Evolutionary conservation across 306 rosid species (phyloP).

Genomic region (Glycine tomentella): DNA sequence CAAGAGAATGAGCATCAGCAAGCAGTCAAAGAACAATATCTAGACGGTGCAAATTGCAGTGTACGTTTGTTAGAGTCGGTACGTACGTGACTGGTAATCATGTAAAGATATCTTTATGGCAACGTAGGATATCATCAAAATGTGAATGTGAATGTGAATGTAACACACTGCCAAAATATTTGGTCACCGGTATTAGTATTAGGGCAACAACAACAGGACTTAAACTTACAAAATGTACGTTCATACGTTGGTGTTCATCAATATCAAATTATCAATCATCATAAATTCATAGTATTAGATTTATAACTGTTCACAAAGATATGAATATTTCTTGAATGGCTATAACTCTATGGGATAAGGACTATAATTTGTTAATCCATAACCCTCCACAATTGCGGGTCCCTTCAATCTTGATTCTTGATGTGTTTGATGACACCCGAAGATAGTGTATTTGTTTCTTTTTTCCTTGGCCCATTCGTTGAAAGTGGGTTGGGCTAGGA

Average conservation of each 20-base stretch:
- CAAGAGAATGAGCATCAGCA: slow-evolving; percentile 10
- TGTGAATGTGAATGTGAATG: too few species aligned
- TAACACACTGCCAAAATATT: too few species aligned
- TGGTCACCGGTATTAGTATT: too few species aligned
- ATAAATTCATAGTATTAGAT: not conserved
- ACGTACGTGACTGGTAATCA: not conserved
- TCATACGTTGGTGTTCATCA: not conserved
- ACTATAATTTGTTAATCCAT: not conserved
- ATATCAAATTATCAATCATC: not conserved
- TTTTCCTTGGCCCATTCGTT: not conserved
- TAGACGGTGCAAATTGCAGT: slow-evolving; percentile 3
- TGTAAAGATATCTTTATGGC: slow-evolving; percentile 26
- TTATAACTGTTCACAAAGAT: slow-evolving; percentile 10
- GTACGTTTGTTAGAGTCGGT: not conserved
- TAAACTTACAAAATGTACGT: not conserved
- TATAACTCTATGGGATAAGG: not conserved
- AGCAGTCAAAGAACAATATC: not conserved
- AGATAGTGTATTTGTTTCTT: not conserved
- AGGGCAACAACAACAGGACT: too few species aligned
- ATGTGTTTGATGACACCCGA: not conserved
- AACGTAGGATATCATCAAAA: not conserved
- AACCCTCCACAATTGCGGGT: not conserved
- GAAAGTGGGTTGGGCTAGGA: not conserved
- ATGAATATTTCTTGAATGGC: not conserved
- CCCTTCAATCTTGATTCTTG: not conserved